phyloP scores from a whole-genome alignment of 805 yeast species.

The Naumovozyma baii region DNA sequence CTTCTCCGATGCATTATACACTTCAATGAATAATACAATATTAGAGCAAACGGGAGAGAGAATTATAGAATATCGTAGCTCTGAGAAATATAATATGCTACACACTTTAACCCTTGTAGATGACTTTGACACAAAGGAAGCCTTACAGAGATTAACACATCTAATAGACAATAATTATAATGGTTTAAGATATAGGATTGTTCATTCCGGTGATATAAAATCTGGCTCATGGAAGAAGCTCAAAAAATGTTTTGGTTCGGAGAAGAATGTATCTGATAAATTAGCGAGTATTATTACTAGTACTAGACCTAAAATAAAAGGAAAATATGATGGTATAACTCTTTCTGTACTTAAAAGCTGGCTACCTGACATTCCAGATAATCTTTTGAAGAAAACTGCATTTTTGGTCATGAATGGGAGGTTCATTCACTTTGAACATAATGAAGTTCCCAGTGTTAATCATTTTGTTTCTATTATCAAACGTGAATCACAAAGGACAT shows the following conservation, averaged over 20 bases:
- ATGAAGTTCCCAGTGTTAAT: slow-evolving; percentile 13
- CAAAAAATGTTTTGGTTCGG: slow-evolving; percentile 2
- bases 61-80: slow-evolving; percentile 15
- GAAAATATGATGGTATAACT: slow-evolving; percentile 3
- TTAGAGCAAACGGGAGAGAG: slow-evolving; percentile 10
- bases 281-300: neutral
- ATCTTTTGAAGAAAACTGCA: slow-evolving; percentile 24
- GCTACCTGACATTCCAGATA: slow-evolving; percentile 20
- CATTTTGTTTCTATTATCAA: slow-evolving; percentile 35
- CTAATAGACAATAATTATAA: slow-evolving; percentile 18
- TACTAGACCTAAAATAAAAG: slow-evolving; percentile 3
- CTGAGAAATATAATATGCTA: slow-evolving; percentile 16
- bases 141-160: slow-evolving; percentile 38
- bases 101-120: slow-evolving; percentile 50
- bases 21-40: slow-evolving; percentile 18
- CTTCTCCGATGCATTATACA: slow-evolving; percentile 25
- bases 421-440: slow-evolving; percentile 31
- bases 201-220: slow-evolving; percentile 23
- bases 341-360: slow-evolving; percentile 10
- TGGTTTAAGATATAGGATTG: slow-evolving; percentile 34
- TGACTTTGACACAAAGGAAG: slow-evolving; percentile 35
- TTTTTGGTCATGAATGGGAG: slow-evolving; percentile 50
- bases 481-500: slow-evolving; percentile 40
- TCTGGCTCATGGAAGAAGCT: slow-evolving; percentile 16
- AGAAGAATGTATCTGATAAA: neutral